Evolutionary conservation across 345 rosid species (phyloP).

Genomic region (Lumnitzera littorea): DNA sequence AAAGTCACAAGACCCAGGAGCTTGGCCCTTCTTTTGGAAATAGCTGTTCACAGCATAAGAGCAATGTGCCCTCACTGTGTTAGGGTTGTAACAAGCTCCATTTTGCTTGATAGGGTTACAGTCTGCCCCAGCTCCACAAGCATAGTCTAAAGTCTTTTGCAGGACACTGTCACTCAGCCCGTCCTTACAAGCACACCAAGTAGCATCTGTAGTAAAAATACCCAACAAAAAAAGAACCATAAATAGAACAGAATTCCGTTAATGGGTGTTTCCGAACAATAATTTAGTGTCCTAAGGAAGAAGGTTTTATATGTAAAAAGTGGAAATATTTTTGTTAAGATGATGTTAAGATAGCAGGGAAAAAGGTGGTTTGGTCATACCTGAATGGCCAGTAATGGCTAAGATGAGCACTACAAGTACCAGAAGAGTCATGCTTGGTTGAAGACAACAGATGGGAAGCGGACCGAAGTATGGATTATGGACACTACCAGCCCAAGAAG

Average conservation of each 20-base stretch:
- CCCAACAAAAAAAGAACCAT: too few species aligned
- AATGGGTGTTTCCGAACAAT: too few species aligned
- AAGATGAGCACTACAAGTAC: slow-evolving; percentile 6
- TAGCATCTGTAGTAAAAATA: slow-evolving; percentile 30
- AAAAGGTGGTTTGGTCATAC: background rate
- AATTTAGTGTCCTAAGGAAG: too few species aligned
- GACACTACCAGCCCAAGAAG: too few species aligned
- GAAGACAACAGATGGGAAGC: background rate
- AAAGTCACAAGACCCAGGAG: slow-evolving; percentile 62
- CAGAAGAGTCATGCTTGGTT: background rate
- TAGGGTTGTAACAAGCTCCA: slow-evolving; percentile 75
- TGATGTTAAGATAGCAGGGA: background rate
- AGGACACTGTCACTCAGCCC: slow-evolving; percentile 40
- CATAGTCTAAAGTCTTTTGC: slow-evolving; percentile 77
- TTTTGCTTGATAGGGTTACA: slow-evolving; percentile 45
- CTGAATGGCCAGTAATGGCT: background rate
- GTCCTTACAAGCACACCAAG: slow-evolving; percentile 69
- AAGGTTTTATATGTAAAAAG: too few species aligned
- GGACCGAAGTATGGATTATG: background rate
- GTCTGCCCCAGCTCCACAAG: slow-evolving; percentile 88
- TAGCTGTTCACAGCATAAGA: slow-evolving; percentile 81
- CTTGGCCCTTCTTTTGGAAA: slow-evolving; percentile 60
- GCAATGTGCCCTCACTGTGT: slow-evolving; percentile 82
- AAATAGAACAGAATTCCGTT: too few species aligned
- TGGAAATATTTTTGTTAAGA: too few species aligned